Evolutionary conservation across 2,329 filamentous ascomycete genomes (phyloP), one percentile per base, ranked within the genome.

Genomic region (Gnomoniopsis sp.): DNA sequence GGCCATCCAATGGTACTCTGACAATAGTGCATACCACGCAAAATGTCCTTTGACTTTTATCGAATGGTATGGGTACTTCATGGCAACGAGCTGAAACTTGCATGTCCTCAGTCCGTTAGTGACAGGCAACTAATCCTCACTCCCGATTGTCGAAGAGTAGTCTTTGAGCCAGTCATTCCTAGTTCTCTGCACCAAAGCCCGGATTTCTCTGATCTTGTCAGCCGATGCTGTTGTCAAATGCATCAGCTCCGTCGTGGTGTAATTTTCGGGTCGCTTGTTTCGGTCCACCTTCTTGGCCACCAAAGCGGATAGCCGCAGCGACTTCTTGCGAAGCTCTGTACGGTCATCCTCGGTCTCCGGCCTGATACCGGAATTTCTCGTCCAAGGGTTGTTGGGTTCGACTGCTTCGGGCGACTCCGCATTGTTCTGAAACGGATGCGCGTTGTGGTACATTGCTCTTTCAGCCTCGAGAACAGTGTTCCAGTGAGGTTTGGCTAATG

Each of bases 171-270:
- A 86, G 7, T 75, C 76, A 53, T 71, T 72, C 55, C 80, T 75
- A 3, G 82, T 80, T 59, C 69, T 64, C 54, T 81, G 73, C 19
- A 83, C 82, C 49, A 72, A 73, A 57, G 73, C 77, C 49, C 83
- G 74, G 48, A 85, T 74, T 60, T 82, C 80, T 48, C 83, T 73
- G 10, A 83, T 78, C 6, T 72, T 68, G 62, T 85, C 81, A 1
- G 82, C 83, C 52, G 81, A 83, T 1, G 81, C 81, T 10, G 72
- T 64, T 1, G 77, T 76, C 60, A 86, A 65, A 53, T 81, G 75
- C 3, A 78, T 72, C 60, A 77, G 72, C 47, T 83, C 74, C 54
- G 70, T 71, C 30, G 74, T 73, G 47, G 75, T 74, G 62, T 77
- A 74, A 0, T 77, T 71, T 51, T 81, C 63, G 21, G 36, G 36